Percentiles rank a stretch among this genome's conserved stretches.
Evolutionary conservation across 306 rosid species (phyloP).

Genomic region (Biancaea sappan): DNA sequence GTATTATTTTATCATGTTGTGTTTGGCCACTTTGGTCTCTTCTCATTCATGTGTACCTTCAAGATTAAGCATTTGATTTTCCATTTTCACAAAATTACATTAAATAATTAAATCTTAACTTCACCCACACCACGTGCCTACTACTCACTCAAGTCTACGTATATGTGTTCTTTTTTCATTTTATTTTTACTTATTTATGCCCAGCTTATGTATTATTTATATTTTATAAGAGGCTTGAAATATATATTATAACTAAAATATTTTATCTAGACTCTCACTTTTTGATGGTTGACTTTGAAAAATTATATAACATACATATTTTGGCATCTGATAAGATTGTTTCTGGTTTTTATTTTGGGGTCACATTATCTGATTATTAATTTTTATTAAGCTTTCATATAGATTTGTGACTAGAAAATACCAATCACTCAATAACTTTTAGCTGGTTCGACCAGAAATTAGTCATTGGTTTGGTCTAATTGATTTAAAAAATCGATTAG

Average conservation of each 20-base stretch:
- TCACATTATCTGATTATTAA: background rate
- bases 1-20: background rate
- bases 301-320: background rate
- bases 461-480: too few relatives aligned
- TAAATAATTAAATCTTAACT: background rate
- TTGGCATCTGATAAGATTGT: background rate
- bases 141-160: too few relatives aligned
- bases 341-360: background rate
- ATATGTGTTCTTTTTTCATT: too few relatives aligned
- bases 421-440: background rate
- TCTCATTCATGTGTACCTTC: slow-evolving; percentile 29
- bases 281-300: background rate
- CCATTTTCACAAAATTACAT: background rate
- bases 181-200: too few relatives aligned
- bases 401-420: background rate
- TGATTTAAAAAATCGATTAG: too few relatives aligned
- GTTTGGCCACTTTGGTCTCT: background rate
- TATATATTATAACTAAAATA: background rate
- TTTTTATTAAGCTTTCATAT: background rate
- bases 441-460: too few relatives aligned
- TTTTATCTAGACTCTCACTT: background rate
- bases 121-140: too few relatives aligned
- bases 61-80: slow-evolving; percentile 17
- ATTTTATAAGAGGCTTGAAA: background rate
- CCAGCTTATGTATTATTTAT: too few relatives aligned